Base-by-base conservation (phyloP, 768 basidiomycete species). In the Russula sp. region DNA sequence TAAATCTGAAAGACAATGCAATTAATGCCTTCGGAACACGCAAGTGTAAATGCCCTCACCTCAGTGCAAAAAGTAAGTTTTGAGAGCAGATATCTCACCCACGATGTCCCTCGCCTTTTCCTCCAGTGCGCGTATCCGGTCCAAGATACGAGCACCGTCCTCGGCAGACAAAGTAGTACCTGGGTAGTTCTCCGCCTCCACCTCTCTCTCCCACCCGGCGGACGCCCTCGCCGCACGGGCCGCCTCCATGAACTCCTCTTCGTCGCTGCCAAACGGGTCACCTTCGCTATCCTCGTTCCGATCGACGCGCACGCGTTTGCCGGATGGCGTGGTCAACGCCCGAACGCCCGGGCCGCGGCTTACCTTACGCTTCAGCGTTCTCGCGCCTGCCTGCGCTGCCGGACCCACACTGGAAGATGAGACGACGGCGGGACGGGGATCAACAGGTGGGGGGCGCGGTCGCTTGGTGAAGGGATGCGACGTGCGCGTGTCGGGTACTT, bases 41-140 rank as follows among this genome's bases (percentile, higher is more conserved):
- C 16, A 48, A 34, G n/a, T 10, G 3, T 34, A 18, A 34, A n/a
- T n/a, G n/a, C 8, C 8, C 62, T 48, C n/a, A 59, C 62, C 61
- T 63, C 56, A 63, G 13, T 63, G 57, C 62, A 59, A 49, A 32
- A 63, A 59, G 52, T 63, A 63, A 9, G 62, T 63, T 38, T 63
- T 63, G 25, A 63, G 62, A 36, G 62, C 62, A 29, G 62, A 63
- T 47, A 63, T 59, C 57, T 63, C 62, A 11, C 62, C 62, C 20
- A 63, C 62, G 22, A 63, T 63, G 57, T 59, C 62, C 29, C 62
- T 63, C 35, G 62, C 62, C 50, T 63, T 63, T 20, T 63, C 57
- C 46, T 63, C 62, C 39, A 63, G 62, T 36, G 57, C 13, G n/a
- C 62, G 57, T 59, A 63, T 59, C 14, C 62, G 51, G 9, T 59